Conservation (phyloP, 1,284 basidiomycete genomes). For the Cutaneotrichosporon mucoides region DNA sequence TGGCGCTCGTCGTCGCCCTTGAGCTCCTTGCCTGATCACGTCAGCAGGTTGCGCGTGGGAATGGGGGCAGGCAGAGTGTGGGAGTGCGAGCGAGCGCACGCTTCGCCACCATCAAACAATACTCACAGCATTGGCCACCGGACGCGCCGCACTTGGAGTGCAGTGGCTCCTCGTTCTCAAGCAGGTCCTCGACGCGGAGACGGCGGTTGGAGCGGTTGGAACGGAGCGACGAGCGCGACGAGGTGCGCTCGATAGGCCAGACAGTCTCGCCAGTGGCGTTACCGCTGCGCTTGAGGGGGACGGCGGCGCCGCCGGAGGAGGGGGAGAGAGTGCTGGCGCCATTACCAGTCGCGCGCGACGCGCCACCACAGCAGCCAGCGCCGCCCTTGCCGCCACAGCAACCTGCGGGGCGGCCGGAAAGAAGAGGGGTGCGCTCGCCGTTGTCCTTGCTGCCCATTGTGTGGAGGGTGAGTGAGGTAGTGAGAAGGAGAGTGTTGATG, state of each 20-base stretch:
- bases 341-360: conserved; percentile 8
- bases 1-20: conserved; percentile 51
- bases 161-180: conserved; percentile 37
- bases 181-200: conserved; percentile 25
- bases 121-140: conserved; percentile 41
- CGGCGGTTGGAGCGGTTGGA: conserved; percentile 13
- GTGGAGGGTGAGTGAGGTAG: conserved; percentile 1
- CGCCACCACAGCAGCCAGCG: conserved; percentile 16
- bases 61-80: too few species aligned
- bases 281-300: conserved; percentile 18
- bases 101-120: not conserved
- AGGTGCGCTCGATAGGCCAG: conserved; percentile 19
- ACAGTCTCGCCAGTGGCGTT: conserved; percentile 9
- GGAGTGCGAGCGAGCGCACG: not conserved
- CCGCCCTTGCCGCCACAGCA: conserved; percentile 19
- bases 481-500: not conserved
- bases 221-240: conserved; percentile 12
- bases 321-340: conserved; percentile 6
- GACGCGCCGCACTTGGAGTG: conserved; percentile 39
- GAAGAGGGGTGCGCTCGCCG: conserved; percentile 18
- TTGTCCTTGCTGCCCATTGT: conserved; percentile 1
- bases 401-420: conserved; percentile 9
- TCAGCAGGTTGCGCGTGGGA: conserved; percentile 13
- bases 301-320: conserved; percentile 6
- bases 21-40: conserved; percentile 39